These are phyloP conservation scores for Suillus clintonianus DNA, from an alignment of 768 basidiomycete genomes.

Conservation along the genomic window DNA sequence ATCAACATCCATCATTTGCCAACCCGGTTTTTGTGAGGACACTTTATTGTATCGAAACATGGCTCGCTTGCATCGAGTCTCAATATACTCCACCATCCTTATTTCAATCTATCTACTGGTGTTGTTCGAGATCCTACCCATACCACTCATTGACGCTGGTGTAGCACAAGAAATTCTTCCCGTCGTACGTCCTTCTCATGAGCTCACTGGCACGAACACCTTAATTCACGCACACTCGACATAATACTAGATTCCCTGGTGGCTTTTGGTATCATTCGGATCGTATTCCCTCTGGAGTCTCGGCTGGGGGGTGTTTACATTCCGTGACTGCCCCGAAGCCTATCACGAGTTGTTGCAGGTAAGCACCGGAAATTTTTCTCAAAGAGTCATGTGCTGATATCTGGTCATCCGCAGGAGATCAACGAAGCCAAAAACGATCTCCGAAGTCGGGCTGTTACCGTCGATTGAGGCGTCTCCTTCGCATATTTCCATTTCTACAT, in stretches of 20 bases:
- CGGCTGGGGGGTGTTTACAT: conserved; percentile 72
- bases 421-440: too few species aligned
- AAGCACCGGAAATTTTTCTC: conserved; percentile 30
- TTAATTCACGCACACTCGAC: background rate
- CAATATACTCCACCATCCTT: conserved; percentile 43
- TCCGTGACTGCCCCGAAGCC: conserved; percentile 79
- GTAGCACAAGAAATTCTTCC: conserved; percentile 55
- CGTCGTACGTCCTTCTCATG: conserved; percentile 46
- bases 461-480: too few species aligned
- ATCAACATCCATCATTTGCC: background rate
- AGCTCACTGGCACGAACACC: background rate
- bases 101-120: conserved; percentile 55
- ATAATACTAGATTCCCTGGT: conserved; percentile 90
- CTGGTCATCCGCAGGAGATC: too few species aligned
- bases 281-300: conserved; percentile 78
- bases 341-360: conserved; percentile 69
- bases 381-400: too few species aligned
- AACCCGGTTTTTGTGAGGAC: background rate
- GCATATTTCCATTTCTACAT: too few species aligned
- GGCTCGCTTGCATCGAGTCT: conserved; percentile 63
- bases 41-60: conserved; percentile 34
- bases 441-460: too few species aligned
- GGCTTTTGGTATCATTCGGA: conserved; percentile 78
- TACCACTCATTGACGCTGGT: conserved; percentile 53
- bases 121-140: conserved; percentile 52